Percentiles rank a stretch among this genome's conserved stretches.
Evolutionary conservation across 2,329 filamentous ascomycete genomes (phyloP).

Genomic region (Pseudogymnoascus sp.): DNA sequence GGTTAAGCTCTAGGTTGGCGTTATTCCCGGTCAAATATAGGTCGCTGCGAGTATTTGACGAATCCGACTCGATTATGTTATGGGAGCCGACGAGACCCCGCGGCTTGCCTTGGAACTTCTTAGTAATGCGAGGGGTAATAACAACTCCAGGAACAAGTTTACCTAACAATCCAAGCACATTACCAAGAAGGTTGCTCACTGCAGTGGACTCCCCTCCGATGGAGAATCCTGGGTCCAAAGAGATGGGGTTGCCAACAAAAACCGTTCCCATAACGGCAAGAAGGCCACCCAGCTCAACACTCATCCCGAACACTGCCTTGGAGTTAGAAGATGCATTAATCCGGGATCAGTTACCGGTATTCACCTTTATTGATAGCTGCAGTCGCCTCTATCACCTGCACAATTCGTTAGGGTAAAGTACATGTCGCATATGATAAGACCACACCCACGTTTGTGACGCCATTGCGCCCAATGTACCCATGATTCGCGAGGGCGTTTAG

Average conservation of each 20-base stretch:
- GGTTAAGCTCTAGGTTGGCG: conserved; percentile 40
- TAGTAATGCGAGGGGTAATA: background rate
- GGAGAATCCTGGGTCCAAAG: conserved; percentile 35
- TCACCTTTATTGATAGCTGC: conserved; percentile 29
- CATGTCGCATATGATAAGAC: conserved; percentile 13
- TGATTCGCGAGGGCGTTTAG: conserved; percentile 36
- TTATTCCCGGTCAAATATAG: conserved; percentile 29
- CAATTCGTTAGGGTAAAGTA: conserved; percentile 1
- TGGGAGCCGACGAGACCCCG: conserved; percentile 22
- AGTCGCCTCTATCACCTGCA: conserved; percentile 23
- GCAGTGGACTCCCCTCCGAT: conserved; percentile 28
- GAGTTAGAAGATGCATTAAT: conserved; percentile 3
- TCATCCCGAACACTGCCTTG: conserved; percentile 36
- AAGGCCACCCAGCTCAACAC: conserved; percentile 31
- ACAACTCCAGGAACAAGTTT: background rate
- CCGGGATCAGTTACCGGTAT: background rate
- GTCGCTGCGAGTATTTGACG: conserved; percentile 21
- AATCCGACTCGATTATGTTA: conserved; percentile 23
- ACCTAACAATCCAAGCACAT: conserved; percentile 6
- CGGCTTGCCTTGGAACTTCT: conserved; percentile 12
- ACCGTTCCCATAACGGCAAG: conserved; percentile 36
- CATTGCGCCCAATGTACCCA: conserved; percentile 33
- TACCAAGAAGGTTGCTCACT: conserved; percentile 11
- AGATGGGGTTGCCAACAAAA: conserved; percentile 35
- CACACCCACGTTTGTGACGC: conserved; percentile 23